Percentiles rank a stretch among this genome's conserved stretches.
Evolutionary conservation across 768 basidiomycete genomes (phyloP).

Genomic region (Steccherinum ochraceum): DNA sequence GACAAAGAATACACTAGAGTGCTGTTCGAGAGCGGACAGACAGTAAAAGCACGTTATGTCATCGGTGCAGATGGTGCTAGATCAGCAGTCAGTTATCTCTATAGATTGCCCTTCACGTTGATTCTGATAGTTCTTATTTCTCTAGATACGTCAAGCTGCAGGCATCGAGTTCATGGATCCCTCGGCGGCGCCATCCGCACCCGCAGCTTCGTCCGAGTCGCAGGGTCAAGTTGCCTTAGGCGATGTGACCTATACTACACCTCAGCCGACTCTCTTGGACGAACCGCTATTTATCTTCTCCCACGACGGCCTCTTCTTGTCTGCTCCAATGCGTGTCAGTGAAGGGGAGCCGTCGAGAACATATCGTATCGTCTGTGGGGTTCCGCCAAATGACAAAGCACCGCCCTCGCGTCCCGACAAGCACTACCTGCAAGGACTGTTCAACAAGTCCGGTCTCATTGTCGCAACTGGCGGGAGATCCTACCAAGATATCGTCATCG

Average conservation of each 20-base stretch:
- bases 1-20: constrained; percentile 30
- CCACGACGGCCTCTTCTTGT: constrained; percentile 28
- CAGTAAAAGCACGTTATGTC: constrained; percentile 38
- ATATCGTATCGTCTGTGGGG: constrained; percentile 36
- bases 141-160: constrained; percentile 33
- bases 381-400: constrained; percentile 18
- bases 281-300: constrained; percentile 23
- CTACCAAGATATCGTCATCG: background rate
- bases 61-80: constrained; percentile 46
- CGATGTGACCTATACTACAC: constrained; percentile 33
- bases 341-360: constrained; percentile 18
- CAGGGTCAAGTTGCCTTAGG: constrained; percentile 39
- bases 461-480: too few relatives aligned
- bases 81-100: constrained; percentile 34
- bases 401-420: background rate
- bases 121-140: too few relatives aligned
- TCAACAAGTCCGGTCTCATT: background rate
- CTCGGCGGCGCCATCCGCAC: constrained; percentile 14
- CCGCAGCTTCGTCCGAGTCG: too few relatives aligned
- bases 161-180: constrained; percentile 42
- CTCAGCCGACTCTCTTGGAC: constrained; percentile 15
- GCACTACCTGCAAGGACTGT: background rate
- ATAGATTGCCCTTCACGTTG: too few relatives aligned
- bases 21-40: constrained; percentile 38
- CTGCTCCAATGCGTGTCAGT: constrained; percentile 25